Conservation (phyloP, 108 stramenopile species). For the Epithemia pelagica region DNA sequence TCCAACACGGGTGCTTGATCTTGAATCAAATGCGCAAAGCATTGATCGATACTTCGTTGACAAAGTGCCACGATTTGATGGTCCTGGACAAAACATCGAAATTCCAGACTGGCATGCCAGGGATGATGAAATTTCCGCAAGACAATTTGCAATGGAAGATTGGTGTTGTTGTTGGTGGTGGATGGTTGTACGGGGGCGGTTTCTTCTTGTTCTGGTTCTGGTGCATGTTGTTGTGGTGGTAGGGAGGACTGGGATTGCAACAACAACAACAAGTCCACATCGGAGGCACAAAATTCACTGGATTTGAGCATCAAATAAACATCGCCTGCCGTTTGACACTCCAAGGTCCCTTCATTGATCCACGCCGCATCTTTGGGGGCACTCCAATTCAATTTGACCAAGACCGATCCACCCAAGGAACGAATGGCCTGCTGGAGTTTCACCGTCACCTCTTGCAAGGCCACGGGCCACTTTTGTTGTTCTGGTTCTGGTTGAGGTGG, state of each 20-base stretch:
- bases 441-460: conserved; percentile 45
- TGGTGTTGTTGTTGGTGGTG: neutral
- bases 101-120: conserved; percentile 93
- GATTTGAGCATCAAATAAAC: conserved; percentile 90
- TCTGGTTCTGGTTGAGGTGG: neutral
- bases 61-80: conserved; percentile 54
- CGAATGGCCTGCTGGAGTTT: conserved; percentile 38
- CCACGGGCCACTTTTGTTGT: conserved; percentile 11
- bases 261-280: too few relatives aligned
- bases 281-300: conserved; percentile 82
- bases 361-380: conserved; percentile 88
- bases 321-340: conserved; percentile 82
- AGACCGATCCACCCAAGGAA: conserved; percentile 36
- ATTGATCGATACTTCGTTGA: conserved; percentile 66
- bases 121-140: conserved; percentile 45
- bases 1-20: conserved; percentile 15
- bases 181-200: too few relatives aligned
- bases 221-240: too few relatives aligned
- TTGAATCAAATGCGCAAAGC: conserved; percentile 51
- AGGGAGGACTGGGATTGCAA: too few relatives aligned
- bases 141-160: conserved; percentile 37
- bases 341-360: conserved; percentile 87
- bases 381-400: conserved; percentile 91
- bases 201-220: too few relatives aligned
- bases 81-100: conserved; percentile 85